Conservation (phyloP, 2,329 filamentous ascomycete species). For the Sporothrix humicola region DNA sequence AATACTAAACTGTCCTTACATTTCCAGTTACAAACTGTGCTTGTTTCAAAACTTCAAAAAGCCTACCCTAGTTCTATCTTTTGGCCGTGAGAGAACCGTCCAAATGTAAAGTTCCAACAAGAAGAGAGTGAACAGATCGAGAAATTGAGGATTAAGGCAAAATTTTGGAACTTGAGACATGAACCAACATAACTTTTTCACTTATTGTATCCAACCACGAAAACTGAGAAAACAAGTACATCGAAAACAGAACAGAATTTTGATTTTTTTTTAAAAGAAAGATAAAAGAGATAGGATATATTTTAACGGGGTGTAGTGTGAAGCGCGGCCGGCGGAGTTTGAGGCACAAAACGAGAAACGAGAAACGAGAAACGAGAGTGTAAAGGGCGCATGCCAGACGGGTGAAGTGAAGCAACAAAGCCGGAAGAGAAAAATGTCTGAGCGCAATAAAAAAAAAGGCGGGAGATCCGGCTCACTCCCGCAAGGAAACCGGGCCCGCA, state of each 20-base stretch:
- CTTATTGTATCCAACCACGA: background rate
- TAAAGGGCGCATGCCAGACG: background rate
- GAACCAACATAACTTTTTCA: too few relatives aligned
- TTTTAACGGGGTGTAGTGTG: background rate
- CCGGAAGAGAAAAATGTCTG: conserved; percentile 1
- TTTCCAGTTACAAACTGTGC: too few relatives aligned
- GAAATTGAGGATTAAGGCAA: too few relatives aligned
- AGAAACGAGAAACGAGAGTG: too few relatives aligned
- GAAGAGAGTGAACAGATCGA: too few relatives aligned
- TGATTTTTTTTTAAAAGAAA: conserved; percentile 5
- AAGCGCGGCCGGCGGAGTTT: background rate
- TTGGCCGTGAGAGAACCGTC: too few relatives aligned
- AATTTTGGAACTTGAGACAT: too few relatives aligned
- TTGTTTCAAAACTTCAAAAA: too few relatives aligned
- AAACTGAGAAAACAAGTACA: background rate
- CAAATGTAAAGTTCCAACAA: too few relatives aligned
- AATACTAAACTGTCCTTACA: too few relatives aligned
- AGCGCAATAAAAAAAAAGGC: conserved; percentile 1
- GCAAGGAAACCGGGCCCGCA: conserved; percentile 1
- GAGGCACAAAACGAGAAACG: background rate
- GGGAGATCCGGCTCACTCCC: conserved; percentile 15
- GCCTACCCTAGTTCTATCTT: too few relatives aligned
- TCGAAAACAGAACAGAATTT: background rate
- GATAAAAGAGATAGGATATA: conserved; percentile 7
- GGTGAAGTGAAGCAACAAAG: background rate